Percentiles rank a stretch among this genome's conserved stretches.
Evolutionary conservation across 371 early-diverging fungal species (phyloP).

Genomic region (Batkoa obscura): DNA sequence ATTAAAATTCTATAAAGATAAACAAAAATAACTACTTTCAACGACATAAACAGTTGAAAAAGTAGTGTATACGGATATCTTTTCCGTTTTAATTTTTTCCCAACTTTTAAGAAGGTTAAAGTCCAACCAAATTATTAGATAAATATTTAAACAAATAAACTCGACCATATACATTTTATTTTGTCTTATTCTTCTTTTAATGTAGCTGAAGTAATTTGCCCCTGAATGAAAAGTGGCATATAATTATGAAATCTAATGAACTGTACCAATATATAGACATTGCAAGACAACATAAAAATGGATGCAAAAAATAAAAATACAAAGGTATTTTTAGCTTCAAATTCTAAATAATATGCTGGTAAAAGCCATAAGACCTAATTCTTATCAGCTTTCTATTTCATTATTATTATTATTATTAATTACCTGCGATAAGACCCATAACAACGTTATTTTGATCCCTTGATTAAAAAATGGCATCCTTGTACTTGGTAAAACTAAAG

Average conservation of each 20-base stretch:
- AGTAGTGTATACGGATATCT: too few species aligned
- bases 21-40: too few species aligned
- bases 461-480: conserved; percentile 17
- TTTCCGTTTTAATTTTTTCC: too few species aligned
- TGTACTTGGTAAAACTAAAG: conserved; percentile 57
- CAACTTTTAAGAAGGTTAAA: too few species aligned
- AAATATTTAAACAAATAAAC: too few species aligned
- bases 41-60: too few species aligned
- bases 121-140: too few species aligned
- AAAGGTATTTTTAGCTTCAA: conserved; percentile 66
- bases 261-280: conserved; percentile 47
- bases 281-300: conserved; percentile 35
- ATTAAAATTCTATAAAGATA: too few species aligned
- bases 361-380: conserved; percentile 64
- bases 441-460: not conserved
- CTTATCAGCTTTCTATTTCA: conserved; percentile 1
- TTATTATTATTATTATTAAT: not conserved
- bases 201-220: too few species aligned
- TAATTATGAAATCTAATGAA: conserved; percentile 31
- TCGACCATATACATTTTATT: too few species aligned
- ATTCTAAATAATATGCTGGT: conserved; percentile 70
- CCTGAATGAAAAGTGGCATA: conserved; percentile 22
- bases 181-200: too few species aligned
- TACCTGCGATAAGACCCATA: conserved; percentile 57
- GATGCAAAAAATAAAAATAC: conserved; percentile 50